Evolutionary conservation across 257 asterid species (phyloP).

Genomic region (Capsicum chinense): DNA sequence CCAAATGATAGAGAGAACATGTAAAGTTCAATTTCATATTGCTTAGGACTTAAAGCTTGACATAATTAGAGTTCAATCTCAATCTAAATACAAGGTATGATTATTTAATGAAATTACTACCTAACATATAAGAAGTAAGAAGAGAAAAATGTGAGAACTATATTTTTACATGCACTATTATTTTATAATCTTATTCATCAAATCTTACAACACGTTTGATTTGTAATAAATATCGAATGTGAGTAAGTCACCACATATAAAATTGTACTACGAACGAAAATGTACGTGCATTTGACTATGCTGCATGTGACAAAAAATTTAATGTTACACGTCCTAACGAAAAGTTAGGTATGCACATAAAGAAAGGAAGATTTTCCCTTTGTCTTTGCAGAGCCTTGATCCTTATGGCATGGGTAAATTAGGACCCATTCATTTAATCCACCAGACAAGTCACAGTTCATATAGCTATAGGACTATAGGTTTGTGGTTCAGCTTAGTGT

Average conservation of each 20-base stretch:
- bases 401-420: neutral
- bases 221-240: neutral
- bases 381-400: neutral
- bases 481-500: conserved; percentile 20
- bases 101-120: no score
- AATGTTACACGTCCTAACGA: neutral
- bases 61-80: no score
- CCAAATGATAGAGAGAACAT: no score
- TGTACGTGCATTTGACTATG: no score
- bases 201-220: neutral
- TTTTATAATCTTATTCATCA: neutral
- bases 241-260: neutral
- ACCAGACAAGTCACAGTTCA: conserved; percentile 4
- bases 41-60: no score
- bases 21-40: no score
- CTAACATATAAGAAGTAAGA: no score
- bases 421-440: conserved; percentile 7
- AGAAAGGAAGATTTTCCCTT: conserved; percentile 28
- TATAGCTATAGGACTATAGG: neutral
- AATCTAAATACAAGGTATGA: no score
- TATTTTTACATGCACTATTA: no score
- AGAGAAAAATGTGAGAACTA: no score
- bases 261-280: no score
- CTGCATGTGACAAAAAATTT: neutral
- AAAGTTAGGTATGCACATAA: neutral